A percentile compares a stretch with the other conserved stretches of the same genome.
Evolutionary conservation across 306 rosid genomes (phyloP).

Genomic region (Spatholobus suberectus): DNA sequence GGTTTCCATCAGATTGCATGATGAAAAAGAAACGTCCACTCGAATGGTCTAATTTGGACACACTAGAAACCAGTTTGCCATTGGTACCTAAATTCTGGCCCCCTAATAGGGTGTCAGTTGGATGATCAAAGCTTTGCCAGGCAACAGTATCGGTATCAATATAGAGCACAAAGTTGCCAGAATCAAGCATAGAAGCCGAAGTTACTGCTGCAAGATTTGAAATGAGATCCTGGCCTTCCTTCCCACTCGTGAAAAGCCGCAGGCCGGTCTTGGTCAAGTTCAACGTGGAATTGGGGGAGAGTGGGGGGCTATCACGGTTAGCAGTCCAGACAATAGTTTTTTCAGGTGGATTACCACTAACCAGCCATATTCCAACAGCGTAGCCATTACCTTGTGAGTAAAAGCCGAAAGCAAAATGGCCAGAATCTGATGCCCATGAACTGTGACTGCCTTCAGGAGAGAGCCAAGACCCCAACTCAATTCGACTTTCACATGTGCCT

Average conservation of each 20-base stretch:
- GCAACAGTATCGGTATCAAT: not conserved
- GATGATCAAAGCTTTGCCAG: slow-evolving; percentile 46
- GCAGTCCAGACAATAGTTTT: slow-evolving; percentile 49
- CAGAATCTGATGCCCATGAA: slow-evolving; percentile 47
- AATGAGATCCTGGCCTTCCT: not conserved
- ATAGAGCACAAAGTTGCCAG: slow-evolving; percentile 54
- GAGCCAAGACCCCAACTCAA: slow-evolving; percentile 6
- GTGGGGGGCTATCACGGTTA: slow-evolving; percentile 2
- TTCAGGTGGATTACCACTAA: not conserved
- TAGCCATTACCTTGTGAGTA: slow-evolving; percentile 35
- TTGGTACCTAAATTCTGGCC: not conserved
- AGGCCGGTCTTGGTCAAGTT: slow-evolving; percentile 24
- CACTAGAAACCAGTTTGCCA: not conserved
- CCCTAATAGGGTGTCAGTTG: slow-evolving; percentile 50
- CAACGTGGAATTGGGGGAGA: slow-evolving; percentile 16
- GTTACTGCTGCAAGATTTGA: not conserved
- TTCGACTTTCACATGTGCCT: not conserved
- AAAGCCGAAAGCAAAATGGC: slow-evolving; percentile 52
- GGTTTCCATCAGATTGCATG: not conserved
- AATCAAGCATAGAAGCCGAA: slow-evolving; percentile 47
- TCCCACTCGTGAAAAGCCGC: not conserved
- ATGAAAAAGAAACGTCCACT: slow-evolving; percentile 3
- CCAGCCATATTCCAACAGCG: slow-evolving; percentile 47
- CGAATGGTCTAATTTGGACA: slow-evolving; percentile 33
- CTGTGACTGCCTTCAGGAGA: not conserved